Evolutionary conservation across 192 early-diverging fungal genomes (phyloP).

Genomic region (Spizellomyces punctatus): DNA sequence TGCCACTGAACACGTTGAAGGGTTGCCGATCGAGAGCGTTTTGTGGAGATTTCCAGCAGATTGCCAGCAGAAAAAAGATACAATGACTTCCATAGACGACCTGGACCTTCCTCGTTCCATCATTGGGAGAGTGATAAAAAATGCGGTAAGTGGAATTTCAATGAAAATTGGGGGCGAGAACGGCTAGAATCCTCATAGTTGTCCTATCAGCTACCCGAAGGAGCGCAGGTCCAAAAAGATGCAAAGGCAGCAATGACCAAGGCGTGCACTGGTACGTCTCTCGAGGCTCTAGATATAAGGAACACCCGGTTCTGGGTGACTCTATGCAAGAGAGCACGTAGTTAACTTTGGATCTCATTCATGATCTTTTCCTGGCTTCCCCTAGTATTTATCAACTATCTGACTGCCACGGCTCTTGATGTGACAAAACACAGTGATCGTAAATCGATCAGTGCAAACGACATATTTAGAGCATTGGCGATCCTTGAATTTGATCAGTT

Average conservation of each 20-base stretch:
- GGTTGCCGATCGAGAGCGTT: no score
- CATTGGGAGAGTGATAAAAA: conserved; percentile 29
- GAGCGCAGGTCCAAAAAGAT: conserved; percentile 32
- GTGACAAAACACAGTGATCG: conserved; percentile 31
- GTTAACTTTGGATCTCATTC: neutral
- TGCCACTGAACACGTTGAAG: no score
- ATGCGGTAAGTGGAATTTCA: conserved; percentile 5
- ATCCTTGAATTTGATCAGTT: conserved; percentile 43
- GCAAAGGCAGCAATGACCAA: conserved; percentile 28
- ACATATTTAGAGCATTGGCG: conserved; percentile 38
- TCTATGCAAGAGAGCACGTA: no score
- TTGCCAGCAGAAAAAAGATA: no score
- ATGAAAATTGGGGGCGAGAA: neutral
- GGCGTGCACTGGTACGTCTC: conserved; percentile 21
- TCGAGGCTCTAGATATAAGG: neutral
- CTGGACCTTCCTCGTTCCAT: conserved; percentile 32
- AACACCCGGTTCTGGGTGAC: no score
- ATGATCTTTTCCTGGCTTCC: neutral
- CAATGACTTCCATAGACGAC: conserved; percentile 29
- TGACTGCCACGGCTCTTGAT: conserved; percentile 40
- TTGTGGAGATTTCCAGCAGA: no score
- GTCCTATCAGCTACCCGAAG: conserved; percentile 22
- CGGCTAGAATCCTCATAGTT: neutral
- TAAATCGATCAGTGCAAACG: conserved; percentile 35
- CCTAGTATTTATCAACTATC: conserved; percentile 47